These are phyloP conservation scores for Platanthera zijinensis DNA, from an alignment of 106 monocot genomes.

Conservation along the genomic window DNA sequence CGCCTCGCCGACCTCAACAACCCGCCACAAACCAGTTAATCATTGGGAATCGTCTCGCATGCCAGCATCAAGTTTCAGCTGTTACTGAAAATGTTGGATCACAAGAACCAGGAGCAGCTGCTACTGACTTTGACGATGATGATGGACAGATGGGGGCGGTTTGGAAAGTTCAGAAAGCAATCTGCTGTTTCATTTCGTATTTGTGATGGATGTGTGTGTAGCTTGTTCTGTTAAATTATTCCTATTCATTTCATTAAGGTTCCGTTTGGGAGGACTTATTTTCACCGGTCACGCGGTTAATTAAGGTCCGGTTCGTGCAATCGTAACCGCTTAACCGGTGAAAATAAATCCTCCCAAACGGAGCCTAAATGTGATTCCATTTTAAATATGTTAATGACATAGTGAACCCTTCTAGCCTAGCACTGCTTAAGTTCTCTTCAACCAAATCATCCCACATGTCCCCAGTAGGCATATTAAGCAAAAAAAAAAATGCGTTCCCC, in stretches of 20 bases:
- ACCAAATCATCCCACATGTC: too few relatives aligned
- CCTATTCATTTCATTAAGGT: not conserved
- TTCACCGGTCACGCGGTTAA: too few relatives aligned
- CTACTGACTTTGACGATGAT: slow-evolving; percentile 82
- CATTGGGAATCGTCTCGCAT: not conserved
- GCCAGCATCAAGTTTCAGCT: slow-evolving; percentile 43
- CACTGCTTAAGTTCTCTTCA: too few relatives aligned
- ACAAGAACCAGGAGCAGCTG: slow-evolving; percentile 52
- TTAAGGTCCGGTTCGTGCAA: too few relatives aligned
- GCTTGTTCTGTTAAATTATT: not conserved
- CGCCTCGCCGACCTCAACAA: too few relatives aligned
- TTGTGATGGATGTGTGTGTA: not conserved
- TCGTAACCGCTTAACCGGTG: too few relatives aligned
- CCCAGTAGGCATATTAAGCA: too few relatives aligned
- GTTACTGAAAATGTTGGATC: slow-evolving; percentile 58
- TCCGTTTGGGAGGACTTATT: not conserved
- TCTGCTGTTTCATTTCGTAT: not conserved
- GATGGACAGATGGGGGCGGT: slow-evolving; percentile 54
- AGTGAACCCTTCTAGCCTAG: too few relatives aligned
- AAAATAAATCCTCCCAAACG: too few relatives aligned
- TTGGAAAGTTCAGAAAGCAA: slow-evolving; percentile 36
- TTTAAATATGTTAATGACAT: too few relatives aligned
- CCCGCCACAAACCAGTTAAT: not conserved
- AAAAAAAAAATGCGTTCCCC: too few relatives aligned
- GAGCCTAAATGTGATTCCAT: too few relatives aligned